Evolutionary conservation across 2,329 filamentous ascomycete species (phyloP).

Genomic region (Ramularia endophylla): DNA sequence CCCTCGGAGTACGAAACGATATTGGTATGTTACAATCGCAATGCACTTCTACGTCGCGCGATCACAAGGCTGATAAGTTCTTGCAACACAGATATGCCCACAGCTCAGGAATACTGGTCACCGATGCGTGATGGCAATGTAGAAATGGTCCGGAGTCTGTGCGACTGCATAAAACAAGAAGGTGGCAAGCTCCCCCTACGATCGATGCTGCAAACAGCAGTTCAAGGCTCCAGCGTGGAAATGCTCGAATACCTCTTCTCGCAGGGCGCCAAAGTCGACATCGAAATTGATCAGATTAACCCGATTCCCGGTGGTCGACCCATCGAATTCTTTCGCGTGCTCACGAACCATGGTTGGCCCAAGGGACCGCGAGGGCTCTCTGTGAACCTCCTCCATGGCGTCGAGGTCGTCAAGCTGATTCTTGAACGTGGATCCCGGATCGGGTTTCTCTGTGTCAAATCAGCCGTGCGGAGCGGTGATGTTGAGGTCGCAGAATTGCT

Average conservation of each 20-base stretch:
- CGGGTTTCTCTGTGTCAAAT: conserved; percentile 9
- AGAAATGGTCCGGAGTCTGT: neutral
- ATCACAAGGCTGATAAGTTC: too few relatives aligned
- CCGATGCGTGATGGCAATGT: neutral
- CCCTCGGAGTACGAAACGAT: too few relatives aligned
- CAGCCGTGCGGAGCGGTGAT: conserved; percentile 7
- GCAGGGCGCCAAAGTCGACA: conserved; percentile 5
- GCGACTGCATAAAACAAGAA: neutral
- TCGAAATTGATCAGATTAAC: conserved; percentile 3
- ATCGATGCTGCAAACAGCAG: conserved; percentile 7
- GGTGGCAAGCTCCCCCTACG: conserved; percentile 3
- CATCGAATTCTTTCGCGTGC: conserved; percentile 4
- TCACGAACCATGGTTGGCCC: conserved; percentile 9
- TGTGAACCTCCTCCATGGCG: conserved; percentile 8
- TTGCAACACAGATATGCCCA: too few relatives aligned
- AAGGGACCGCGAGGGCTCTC: conserved; percentile 7
- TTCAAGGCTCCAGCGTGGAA: neutral
- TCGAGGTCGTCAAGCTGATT: conserved; percentile 10
- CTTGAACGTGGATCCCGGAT: conserved; percentile 5
- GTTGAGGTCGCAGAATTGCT: conserved; percentile 7
- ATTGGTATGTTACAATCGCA: too few relatives aligned
- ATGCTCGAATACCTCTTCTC: conserved; percentile 7
- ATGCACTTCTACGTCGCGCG: too few relatives aligned
- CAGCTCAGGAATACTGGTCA: too few relatives aligned
- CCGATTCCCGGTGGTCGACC: conserved; percentile 4